Base-by-base conservation (phyloP, 208 protist species). In the Leishmania lainsoni region DNA sequence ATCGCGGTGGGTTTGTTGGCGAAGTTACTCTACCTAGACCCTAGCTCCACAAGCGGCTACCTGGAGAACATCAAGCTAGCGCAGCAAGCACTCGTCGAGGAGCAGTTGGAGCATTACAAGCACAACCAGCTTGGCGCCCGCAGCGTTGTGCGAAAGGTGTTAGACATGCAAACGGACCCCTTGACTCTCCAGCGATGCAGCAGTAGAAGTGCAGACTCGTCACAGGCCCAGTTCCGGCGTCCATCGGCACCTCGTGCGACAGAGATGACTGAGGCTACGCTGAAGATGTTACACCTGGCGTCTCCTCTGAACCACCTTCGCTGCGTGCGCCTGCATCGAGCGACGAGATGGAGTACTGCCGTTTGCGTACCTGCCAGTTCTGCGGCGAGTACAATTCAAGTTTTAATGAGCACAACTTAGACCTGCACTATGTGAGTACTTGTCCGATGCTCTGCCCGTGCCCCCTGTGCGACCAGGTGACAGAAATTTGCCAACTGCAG, bases 361-460 rank as follows among this genome's bases (percentile, higher is more conserved):
- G 78, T 3, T 73, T 86, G 48, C 83, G 83, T n/a, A 94, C 91
- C 35, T 98, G 95, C 80, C 94, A 96, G 75, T 98, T 98, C 77
- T 98, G 95, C 78, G 91, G 89, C 26, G 86, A 92, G 86, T 95
- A 87, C 79, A 89, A 97, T 81, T 68, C 63, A 9, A 84, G 81
- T 54, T 97, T 97, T 79, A 91, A 84, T 20, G 93, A 95, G 63
- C 85, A 91, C 45, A 89, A 86, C 29, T 73, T 98, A 32, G 94
- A 98, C 75, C 83, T 94, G 70, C 96, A 98, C 87, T 97, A 95
- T 72, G 87, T 97, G 56, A 89, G 91, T 17, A 84, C 84, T 0
- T 98, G 96, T 77, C 96, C 96, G 61, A 98, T 98, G 96, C 90
- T 98, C 26, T 97, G 93, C 79, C 94, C 92, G 17, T 98, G 96